Evolutionary conservation across 1,139 yeast genomes (phyloP).

Genomic region (Nakaseomyces delphensis): DNA sequence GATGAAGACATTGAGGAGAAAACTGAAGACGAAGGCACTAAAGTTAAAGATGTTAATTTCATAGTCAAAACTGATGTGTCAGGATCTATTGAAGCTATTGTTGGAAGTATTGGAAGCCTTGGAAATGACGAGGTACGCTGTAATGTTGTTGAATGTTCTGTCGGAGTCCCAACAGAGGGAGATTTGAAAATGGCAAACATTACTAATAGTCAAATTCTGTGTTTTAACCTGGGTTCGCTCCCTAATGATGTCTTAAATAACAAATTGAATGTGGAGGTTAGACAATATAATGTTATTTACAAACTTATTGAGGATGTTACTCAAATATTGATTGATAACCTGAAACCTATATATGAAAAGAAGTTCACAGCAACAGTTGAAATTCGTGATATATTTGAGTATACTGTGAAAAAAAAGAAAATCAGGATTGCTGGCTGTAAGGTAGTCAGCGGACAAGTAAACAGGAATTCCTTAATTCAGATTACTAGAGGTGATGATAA

Average conservation of each 20-base stretch:
- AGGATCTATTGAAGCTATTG: constrained; percentile 56
- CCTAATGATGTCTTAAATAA: constrained; percentile 56
- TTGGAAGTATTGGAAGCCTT: constrained; percentile 66
- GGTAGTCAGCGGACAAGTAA: constrained; percentile 61
- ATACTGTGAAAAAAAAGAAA: constrained; percentile 46
- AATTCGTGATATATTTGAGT: constrained; percentile 63
- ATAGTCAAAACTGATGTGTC: constrained; percentile 86
- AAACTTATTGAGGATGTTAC: constrained; percentile 81
- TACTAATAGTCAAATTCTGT: constrained; percentile 61
- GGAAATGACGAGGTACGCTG: constrained; percentile 82
- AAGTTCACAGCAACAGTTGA: constrained; percentile 63
- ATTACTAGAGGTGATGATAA: constrained; percentile 47
- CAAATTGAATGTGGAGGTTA: constrained; percentile 58
- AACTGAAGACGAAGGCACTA: constrained; percentile 14
- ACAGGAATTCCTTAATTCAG: constrained; percentile 51
- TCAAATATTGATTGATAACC: constrained; percentile 47
- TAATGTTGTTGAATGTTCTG: constrained; percentile 60
- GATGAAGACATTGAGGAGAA: constrained; percentile 35
- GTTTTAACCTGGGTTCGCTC: constrained; percentile 60
- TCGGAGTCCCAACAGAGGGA: constrained; percentile 77
- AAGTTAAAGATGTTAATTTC: constrained; percentile 43
- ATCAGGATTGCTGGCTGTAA: constrained; percentile 80
- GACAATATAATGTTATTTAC: constrained; percentile 72
- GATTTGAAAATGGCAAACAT: constrained; percentile 78
- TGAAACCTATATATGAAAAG: constrained; percentile 61